Base-by-base conservation (phyloP, 371 early-diverging fungal species). In the Dichotomocladium elegans region DNA sequence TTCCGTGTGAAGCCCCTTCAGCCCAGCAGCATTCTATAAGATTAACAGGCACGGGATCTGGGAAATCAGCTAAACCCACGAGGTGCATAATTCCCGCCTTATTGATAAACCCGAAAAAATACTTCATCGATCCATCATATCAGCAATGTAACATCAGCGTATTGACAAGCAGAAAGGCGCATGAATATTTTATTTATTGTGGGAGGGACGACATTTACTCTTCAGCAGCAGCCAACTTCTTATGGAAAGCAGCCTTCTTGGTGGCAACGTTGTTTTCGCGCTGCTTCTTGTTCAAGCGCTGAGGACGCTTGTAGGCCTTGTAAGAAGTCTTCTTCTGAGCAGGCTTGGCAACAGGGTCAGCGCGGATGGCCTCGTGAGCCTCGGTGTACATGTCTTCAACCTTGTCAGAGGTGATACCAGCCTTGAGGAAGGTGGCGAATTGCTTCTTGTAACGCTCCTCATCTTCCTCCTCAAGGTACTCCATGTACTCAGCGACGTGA, bases 401-500 rank as follows among this genome's bases (percentile, higher is more conserved):
- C 64, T 84, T 87, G 63, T 98, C 99, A 46, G 98, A 87, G 53
- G 85, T 74, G 61, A 99, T 81, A 53, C 90, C 97, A 51, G 82
- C 85, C 77, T 87, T 94, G 71, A 99, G 85, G 90, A 92, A 99
- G 68, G 84, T 84, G 51, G 95, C 77, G 84, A 99, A 99, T 80
- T 98, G 98, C 66, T 85, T 81, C 86, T 96, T 94, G 93, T 91
- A 99, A 61, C 88, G 88, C 66, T 99, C 98, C 75, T 93, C 93
- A 81, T 99, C 98, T 74, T 95, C 96, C 82, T 99, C 99, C 82
- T 93, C 87, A 60, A 99, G 91, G 79, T 84, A 75, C 63, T 88
- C 88, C 99, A 99, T 99, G 90, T 98, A 99, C 64, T 96, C 94
- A 57, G 94, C 87, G 55, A 99, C 94, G 87, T 96, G 95, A 64